Percentiles rank a stretch among this genome's conserved stretches.
phyloP scores from a whole-genome alignment of 805 yeast species.

The Ascoidea asiatica region DNA sequence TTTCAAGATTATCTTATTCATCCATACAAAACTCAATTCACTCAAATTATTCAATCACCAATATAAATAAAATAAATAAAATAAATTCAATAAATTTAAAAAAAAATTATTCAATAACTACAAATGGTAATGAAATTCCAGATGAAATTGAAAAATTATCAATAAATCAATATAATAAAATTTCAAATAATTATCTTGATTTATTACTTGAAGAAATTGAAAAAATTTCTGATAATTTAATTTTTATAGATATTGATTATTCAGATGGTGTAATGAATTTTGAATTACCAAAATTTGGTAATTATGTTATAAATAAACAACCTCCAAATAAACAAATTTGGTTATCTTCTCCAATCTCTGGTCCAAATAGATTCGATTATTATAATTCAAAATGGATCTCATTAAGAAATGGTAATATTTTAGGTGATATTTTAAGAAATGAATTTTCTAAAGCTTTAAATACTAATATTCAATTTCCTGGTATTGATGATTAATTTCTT shows the following conservation, averaged over 20 bases:
- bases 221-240: constrained; percentile 37
- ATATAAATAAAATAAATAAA: too few relatives aligned
- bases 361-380: constrained; percentile 77
- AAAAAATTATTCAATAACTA: constrained; percentile 13
- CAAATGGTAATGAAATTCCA: constrained; percentile 43
- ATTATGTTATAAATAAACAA: constrained; percentile 89
- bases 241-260: constrained; percentile 57
- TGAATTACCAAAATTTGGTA: constrained; percentile 56
- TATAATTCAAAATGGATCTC: constrained; percentile 69
- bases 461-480: constrained; percentile 12
- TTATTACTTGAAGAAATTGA: constrained; percentile 54
- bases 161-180: constrained; percentile 41
- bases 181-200: constrained; percentile 62
- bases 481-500: constrained; percentile 8
- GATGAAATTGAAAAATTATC: constrained; percentile 34
- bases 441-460: constrained; percentile 31
- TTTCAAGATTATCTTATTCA: too few relatives aligned
- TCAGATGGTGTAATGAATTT: constrained; percentile 77
- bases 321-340: constrained; percentile 97
- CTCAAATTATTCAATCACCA: too few relatives aligned
- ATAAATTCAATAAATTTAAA: background rate
- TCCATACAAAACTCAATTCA: too few relatives aligned
- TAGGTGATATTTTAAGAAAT: constrained; percentile 32
- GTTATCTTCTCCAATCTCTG: constrained; percentile 87
- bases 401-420: constrained; percentile 43